Evolutionary conservation across 129 eudicot genomes (phyloP).

Genomic region (Scalesia atractyloides): DNA sequence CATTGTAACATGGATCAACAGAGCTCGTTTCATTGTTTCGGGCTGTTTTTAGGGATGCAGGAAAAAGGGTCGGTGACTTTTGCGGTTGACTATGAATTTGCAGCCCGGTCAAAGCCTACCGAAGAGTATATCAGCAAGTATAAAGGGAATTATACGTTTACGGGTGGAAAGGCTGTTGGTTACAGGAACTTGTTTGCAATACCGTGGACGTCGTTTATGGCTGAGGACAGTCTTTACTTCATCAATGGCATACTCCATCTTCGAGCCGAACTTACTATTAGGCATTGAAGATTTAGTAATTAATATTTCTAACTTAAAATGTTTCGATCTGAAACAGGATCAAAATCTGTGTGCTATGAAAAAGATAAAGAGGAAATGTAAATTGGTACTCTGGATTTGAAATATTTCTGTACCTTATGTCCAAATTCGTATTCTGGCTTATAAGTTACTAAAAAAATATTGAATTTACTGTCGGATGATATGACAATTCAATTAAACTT

Average conservation of each 20-base stretch:
- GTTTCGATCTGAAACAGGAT: not conserved
- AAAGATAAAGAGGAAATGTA: conserved; percentile 24
- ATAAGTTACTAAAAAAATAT: not conserved
- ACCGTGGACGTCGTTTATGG: conserved; percentile 76
- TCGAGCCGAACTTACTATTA: conserved; percentile 77
- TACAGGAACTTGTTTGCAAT: conserved; percentile 69
- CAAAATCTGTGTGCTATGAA: not conserved
- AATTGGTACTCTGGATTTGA: conserved; percentile 5
- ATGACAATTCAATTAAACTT: too few relatives aligned
- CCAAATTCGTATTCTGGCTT: not conserved
- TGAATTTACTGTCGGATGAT: not conserved
- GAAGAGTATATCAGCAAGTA: conserved; percentile 76
- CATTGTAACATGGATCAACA: conserved; percentile 87
- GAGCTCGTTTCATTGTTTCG: conserved; percentile 78
- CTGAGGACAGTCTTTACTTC: conserved; percentile 67
- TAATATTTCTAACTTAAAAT: not conserved
- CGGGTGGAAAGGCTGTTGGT: conserved; percentile 87
- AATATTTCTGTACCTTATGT: conserved; percentile 13
- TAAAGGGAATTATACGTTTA: conserved; percentile 76
- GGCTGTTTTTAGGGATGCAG: conserved; percentile 79
- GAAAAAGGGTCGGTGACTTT: conserved; percentile 73
- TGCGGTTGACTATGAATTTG: conserved; percentile 82
- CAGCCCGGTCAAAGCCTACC: conserved; percentile 70
- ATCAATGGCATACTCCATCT: conserved; percentile 72
- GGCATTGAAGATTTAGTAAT: conserved; percentile 34